Base-by-base conservation (phyloP, 192 early-diverging fungal genomes). In the Mortierella antarctica region DNA sequence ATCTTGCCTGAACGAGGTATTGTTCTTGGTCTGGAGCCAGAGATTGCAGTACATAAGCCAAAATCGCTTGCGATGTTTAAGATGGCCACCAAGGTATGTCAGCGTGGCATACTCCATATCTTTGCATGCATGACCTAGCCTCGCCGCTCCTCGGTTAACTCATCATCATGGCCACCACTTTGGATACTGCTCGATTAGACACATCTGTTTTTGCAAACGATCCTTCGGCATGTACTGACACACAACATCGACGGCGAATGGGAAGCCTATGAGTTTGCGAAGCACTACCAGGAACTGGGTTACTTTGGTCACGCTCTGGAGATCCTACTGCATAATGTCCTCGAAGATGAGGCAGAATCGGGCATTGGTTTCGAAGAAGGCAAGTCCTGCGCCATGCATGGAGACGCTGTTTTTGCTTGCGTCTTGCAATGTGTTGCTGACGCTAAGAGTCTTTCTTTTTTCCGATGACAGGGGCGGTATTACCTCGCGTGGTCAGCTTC, bases 271-370 rank as follows among this genome's bases (percentile, higher is more conserved):
- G 73, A 80, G 47, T 94, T 96, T 88, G 91, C 90, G 12, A 70
- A 74, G 42, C 62, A 86, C 49, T 99, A 92, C 67, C 87, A 91
- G 71, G 84, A 91, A 21, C 84, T 95, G 47, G 85, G 88, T 50
- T 99, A 98, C 72, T 98, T 98, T 81, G 84, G 91, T 12, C 98
- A 99, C 82, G 91, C 94, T 31, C 85, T 99, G 42, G 98, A 99
- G 81, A 90, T 98, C 20, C 82, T 99, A 42, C 76, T 98, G 23
- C 97, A 98, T 78, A 89, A 90, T 14, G 92, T 93, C 4, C 67
- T 98, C 51, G 97, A 97, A 67, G 89, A 92, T 56, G 97, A 97
- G 74, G 89, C 90, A 9, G 93, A 92, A 10, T 74, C 81, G 9
- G 68, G 80, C 5, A 69, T 83, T 7, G 85, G 77, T 2, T 83